Percentiles rank a stretch among this genome's conserved stretches.
Evolutionary conservation across 805 yeast species (phyloP).

Genomic region (Ogataea pini): DNA sequence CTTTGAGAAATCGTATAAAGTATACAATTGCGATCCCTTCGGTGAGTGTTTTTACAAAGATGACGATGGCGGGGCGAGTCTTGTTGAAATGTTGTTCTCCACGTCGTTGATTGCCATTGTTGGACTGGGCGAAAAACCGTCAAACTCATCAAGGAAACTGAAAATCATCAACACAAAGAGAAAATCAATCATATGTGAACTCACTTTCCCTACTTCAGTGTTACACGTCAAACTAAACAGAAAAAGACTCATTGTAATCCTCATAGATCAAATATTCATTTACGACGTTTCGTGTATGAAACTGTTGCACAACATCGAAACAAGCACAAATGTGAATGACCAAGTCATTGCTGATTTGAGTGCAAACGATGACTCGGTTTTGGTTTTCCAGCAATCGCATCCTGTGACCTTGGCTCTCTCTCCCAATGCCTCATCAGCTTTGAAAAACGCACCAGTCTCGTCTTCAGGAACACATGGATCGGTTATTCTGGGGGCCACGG

Average conservation of each 20-base stretch:
- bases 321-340: conserved; percentile 35
- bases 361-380: conserved; percentile 48
- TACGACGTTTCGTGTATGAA: conserved; percentile 92
- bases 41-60: conserved; percentile 60
- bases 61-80: conserved; percentile 58
- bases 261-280: conserved; percentile 78
- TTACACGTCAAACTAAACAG: conserved; percentile 77
- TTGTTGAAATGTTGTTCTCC: conserved; percentile 87
- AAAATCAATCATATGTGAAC: conserved; percentile 75
- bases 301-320: conserved; percentile 69
- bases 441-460: not conserved
- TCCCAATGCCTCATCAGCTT: not conserved
- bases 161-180: conserved; percentile 83
- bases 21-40: conserved; percentile 87
- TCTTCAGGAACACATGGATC: no score
- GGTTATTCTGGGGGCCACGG: no score
- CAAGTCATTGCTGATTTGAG: conserved; percentile 31
- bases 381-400: conserved; percentile 57
- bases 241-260: conserved; percentile 73
- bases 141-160: conserved; percentile 75
- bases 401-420: not conserved
- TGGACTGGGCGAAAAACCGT: conserved; percentile 70
- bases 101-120: conserved; percentile 86
- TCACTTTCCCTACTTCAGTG: conserved; percentile 79
- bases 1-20: conserved; percentile 60